Base-by-base conservation (phyloP, 2,329 filamentous ascomycete species). In the Metarhizium robertsii region DNA sequence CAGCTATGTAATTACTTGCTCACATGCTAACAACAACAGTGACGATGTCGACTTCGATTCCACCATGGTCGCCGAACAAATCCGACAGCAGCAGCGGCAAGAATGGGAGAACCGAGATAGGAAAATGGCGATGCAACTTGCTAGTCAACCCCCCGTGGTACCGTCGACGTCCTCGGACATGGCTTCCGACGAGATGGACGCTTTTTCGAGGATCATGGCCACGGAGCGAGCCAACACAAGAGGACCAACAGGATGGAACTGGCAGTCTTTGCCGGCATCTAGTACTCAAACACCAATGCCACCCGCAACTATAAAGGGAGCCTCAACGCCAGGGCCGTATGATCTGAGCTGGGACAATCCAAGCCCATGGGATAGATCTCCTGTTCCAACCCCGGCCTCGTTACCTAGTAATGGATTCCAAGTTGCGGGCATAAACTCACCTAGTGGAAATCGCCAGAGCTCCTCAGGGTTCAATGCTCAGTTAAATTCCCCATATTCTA, bases 21-120 rank as follows among this genome's bases (percentile, higher is more conserved):
- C 14, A 11, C 8, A 47, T 58, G 53, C 59, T 69, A 25, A 64
- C 62, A 18, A 43, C 51, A 16, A 13, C 32, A 56, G 55, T 69
- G 68, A 71, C 42, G 70, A 72, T 62, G 68, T 71, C 53, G 62
- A 72, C 16, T 38, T 61, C 42, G 60, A 60, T 51, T 58, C 65
- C 20, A 61, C 58, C 10, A 59, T 56, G 38, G 61, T 75, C 47
- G 60, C 66, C 10, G 60, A 71, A 53, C 71, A 74, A 30, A 66
- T 67, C 53, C 69, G 67, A 43, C 61, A 67, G 53, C 69, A 67
- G 42, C 66, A 67, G 36, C 69, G 68, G 51, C 59, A 65, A 11
- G 56, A 62, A 10, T 65, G 71, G 46, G 62, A 67, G 56, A 59
- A 55, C 6, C 51, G 29, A 51, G 70, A 72, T 48, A 59, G 55